Percentiles rank a stretch among this genome's conserved stretches.
Conservation (phyloP, 139 green algal species). For the Chlamydomonas asymmetrica region DNA sequence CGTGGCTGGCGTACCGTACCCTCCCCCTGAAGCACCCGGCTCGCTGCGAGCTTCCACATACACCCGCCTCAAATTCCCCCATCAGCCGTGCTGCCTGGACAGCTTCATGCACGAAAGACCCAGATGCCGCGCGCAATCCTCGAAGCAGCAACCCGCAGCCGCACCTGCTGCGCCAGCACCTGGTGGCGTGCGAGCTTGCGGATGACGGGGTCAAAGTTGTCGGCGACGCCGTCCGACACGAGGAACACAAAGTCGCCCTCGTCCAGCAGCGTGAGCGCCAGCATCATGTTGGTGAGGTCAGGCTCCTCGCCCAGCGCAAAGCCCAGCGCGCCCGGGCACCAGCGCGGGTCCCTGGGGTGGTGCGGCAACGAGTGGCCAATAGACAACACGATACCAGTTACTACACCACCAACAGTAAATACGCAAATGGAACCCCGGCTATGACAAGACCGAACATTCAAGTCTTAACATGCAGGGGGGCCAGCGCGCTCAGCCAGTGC, state of each 20-base stretch:
- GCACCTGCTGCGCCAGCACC: neutral
- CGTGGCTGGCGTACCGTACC: too few species aligned
- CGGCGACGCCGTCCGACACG: constrained; percentile 41
- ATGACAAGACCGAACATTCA: neutral
- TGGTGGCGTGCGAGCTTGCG: constrained; percentile 34
- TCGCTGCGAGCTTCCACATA: too few species aligned
- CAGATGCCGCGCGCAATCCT: too few species aligned
- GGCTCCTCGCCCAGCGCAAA: constrained; percentile 47
- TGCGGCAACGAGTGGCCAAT: neutral
- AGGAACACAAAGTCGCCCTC: constrained; percentile 51
- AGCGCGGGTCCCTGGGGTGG: constrained; percentile 40
- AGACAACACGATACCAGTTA: neutral
- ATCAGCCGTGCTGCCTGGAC: too few species aligned
- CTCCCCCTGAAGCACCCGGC: too few species aligned
- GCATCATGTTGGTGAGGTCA: constrained; percentile 49
- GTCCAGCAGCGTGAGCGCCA: constrained; percentile 36
- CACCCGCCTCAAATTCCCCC: too few species aligned
- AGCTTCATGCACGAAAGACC: too few species aligned
- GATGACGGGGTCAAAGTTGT: constrained; percentile 57
- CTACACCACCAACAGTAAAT: neutral
- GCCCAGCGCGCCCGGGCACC: constrained; percentile 45
- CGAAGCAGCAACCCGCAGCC: too few species aligned
- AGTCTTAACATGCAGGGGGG: too few species aligned
- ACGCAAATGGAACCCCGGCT: neutral
- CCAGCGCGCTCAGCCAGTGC: too few species aligned